Evolutionary conservation across 768 basidiomycete genomes (phyloP).

Genomic region (Suillus placidus): DNA sequence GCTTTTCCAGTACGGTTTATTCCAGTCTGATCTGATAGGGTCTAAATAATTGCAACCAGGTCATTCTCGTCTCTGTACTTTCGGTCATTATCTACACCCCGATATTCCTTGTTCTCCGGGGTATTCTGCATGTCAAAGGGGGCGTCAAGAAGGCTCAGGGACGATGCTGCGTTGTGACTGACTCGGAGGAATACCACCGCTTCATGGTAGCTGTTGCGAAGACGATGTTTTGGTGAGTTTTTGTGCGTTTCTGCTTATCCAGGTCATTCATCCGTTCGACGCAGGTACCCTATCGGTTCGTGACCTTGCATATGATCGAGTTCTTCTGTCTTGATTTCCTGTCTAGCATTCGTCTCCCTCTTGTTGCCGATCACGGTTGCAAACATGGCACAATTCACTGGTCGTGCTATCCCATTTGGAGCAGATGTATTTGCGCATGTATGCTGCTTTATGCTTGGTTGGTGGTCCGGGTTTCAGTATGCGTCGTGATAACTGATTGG

Average conservation of each 20-base stretch:
- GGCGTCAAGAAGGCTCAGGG: conserved; percentile 54
- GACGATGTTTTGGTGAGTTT: conserved; percentile 69
- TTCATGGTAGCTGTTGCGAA: conserved; percentile 65
- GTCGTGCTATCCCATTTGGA: conserved; percentile 48
- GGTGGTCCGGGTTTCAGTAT: conserved; percentile 19
- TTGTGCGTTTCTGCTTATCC: conserved; percentile 5
- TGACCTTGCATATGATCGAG: conserved; percentile 1
- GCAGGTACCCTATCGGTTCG: conserved; percentile 65
- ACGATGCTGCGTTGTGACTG: conserved; percentile 42
- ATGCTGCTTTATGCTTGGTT: conserved; percentile 59
- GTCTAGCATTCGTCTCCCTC: conserved; percentile 58
- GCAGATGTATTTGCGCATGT: conserved; percentile 51
- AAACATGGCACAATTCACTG: conserved; percentile 50
- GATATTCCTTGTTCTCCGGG: conserved; percentile 63
- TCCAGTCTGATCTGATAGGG: not conserved
- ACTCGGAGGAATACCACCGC: conserved; percentile 53
- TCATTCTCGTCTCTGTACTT: conserved; percentile 57
- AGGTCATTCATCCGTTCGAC: conserved; percentile 11
- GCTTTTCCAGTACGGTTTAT: conserved; percentile 57
- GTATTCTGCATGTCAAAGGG: conserved; percentile 52
- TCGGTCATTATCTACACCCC: conserved; percentile 61
- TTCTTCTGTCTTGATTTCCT: conserved; percentile 5
- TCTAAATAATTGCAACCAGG: conserved; percentile 37
- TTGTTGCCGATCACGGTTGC: conserved; percentile 62
- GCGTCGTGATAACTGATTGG: not conserved